Evolutionary conservation across 1,139 yeast species (phyloP).

Genomic region (Saccharomycopsis crataegensis): DNA sequence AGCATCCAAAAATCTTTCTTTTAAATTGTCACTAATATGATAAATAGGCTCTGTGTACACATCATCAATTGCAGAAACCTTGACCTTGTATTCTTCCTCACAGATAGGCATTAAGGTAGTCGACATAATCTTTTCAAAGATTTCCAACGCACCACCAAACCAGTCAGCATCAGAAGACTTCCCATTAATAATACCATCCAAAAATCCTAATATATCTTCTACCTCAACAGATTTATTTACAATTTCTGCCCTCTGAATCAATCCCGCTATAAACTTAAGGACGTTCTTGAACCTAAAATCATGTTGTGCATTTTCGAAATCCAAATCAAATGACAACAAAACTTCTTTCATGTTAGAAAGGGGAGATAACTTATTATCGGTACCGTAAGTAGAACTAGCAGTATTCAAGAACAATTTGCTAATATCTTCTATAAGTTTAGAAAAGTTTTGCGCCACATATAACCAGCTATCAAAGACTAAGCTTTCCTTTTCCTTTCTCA

Average conservation of each 20-base stretch:
- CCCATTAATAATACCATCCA: slow-evolving; percentile 24
- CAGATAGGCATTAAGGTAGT: slow-evolving; percentile 36
- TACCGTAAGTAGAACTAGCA: not conserved
- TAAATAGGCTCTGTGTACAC: slow-evolving; percentile 20
- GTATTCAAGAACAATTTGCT: slow-evolving; percentile 33
- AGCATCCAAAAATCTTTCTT: slow-evolving; percentile 33
- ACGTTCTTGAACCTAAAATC: not conserved
- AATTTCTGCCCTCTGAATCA: slow-evolving; percentile 32
- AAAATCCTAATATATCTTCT: slow-evolving; percentile 25
- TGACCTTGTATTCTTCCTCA: slow-evolving; percentile 14
- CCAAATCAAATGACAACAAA: slow-evolving; percentile 31
- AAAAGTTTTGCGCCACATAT: slow-evolving; percentile 41
- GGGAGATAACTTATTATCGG: slow-evolving; percentile 17
- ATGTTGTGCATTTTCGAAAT: slow-evolving; percentile 26
- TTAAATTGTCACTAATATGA: slow-evolving; percentile 1
- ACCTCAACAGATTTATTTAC: not conserved
- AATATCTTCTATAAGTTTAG: slow-evolving; percentile 42
- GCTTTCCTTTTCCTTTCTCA: slow-evolving; percentile 31
- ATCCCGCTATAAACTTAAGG: slow-evolving; percentile 37
- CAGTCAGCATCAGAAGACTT: slow-evolving; percentile 37
- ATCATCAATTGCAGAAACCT: slow-evolving; percentile 24
- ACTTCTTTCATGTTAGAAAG: slow-evolving; percentile 22
- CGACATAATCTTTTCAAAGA: slow-evolving; percentile 43
- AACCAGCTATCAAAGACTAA: slow-evolving; percentile 42
- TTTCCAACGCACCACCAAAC: slow-evolving; percentile 43